phyloP scores from a whole-genome alignment of 1,284 basidiomycete species.

The Ustilago trichophora region DNA sequence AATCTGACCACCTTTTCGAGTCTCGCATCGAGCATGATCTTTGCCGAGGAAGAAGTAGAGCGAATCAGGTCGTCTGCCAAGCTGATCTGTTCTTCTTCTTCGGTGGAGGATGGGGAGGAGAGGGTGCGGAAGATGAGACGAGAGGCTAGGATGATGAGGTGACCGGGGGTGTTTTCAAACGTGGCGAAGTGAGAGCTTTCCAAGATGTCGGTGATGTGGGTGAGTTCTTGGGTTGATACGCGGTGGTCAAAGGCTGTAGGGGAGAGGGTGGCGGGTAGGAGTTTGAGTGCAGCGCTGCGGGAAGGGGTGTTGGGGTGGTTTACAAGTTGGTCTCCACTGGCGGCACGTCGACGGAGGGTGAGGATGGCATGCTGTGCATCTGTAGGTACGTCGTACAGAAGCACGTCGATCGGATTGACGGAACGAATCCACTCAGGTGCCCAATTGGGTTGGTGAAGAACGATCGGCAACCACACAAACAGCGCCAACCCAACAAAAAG shows the following conservation, averaged over 20 bases:
- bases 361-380: constrained; percentile 50
- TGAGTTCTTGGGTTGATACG: constrained; percentile 19
- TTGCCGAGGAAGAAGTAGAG: too few relatives aligned
- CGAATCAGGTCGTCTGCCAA: constrained; percentile 10
- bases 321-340: constrained; percentile 35
- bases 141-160: constrained; percentile 19
- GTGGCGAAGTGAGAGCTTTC: constrained; percentile 14
- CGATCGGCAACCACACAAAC: constrained; percentile 44
- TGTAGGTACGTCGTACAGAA: constrained; percentile 52
- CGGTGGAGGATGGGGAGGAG: background rate
- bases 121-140: constrained; percentile 28
- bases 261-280: constrained; percentile 2
- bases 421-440: constrained; percentile 18
- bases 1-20: constrained; percentile 27
- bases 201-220: constrained; percentile 19
- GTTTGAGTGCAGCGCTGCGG: background rate
- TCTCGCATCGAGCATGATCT: constrained; percentile 22
- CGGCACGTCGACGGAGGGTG: constrained; percentile 37
- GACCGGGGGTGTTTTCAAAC: constrained; percentile 6
- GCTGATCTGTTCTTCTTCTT: background rate
- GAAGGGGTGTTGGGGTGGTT: background rate
- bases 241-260: constrained; percentile 28
- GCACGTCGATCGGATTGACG: constrained; percentile 27
- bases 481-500: constrained; percentile 33
- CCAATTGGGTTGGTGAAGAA: constrained; percentile 44